A percentile compares a stretch with the other conserved stretches of the same genome.
Conservation (phyloP, 257 asterid species). For the Gynochthodes officinalis region DNA sequence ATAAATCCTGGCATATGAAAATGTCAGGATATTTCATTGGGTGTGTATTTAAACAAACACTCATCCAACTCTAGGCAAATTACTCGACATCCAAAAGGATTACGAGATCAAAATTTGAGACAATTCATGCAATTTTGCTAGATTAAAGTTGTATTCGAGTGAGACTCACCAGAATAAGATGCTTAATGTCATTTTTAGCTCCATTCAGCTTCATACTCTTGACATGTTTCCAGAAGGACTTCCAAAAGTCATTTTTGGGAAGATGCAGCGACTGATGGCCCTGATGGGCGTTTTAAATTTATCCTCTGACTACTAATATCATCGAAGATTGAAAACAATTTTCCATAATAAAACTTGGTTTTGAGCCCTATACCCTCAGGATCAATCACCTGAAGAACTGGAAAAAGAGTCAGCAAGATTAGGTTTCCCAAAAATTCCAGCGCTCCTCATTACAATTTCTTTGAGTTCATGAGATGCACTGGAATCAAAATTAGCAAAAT, state of each 20-base stretch:
- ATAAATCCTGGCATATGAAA: slow-evolving; percentile 2
- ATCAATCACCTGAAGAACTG: slow-evolving; percentile 8
- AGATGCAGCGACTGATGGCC: not conserved
- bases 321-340: not conserved
- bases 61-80: no score
- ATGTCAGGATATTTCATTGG: not conserved
- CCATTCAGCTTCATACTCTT: not conserved
- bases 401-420: slow-evolving; percentile 16
- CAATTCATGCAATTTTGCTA: no score
- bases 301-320: not conserved
- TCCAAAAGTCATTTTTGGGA: not conserved
- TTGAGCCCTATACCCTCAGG: slow-evolving; percentile 14
- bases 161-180: not conserved
- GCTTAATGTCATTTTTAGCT: not conserved
- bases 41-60: no score
- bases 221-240: not conserved
- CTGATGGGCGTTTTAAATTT: not conserved
- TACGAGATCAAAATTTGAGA: no score
- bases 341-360: not conserved
- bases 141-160: no score
- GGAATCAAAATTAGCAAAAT: not conserved
- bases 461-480: not conserved
- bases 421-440: not conserved
- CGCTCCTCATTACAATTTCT: not conserved
- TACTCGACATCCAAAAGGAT: no score